Conservation (phyloP, 108 stramenopile genomes). For the Cyclostephanos tholiformis region DNA sequence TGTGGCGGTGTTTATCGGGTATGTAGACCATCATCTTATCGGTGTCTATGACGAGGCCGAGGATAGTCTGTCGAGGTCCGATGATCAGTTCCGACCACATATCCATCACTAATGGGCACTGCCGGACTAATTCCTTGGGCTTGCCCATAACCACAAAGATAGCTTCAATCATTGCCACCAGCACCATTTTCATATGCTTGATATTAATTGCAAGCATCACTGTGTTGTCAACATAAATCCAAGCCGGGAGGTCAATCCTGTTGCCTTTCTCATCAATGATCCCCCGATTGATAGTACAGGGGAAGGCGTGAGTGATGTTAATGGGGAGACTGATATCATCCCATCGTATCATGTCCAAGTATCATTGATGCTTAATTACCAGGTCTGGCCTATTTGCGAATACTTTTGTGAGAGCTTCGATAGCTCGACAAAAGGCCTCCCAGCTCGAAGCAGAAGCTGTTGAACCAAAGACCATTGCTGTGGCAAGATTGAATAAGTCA, state of each 20-base stretch:
- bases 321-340: neutral
- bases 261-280: no score
- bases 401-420: neutral
- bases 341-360: neutral
- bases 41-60: neutral
- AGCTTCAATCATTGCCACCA: constrained; percentile 21
- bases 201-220: neutral
- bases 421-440: neutral
- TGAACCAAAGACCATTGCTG: no score
- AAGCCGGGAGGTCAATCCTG: neutral
- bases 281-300: neutral
- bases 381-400: neutral
- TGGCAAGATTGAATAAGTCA: neutral
- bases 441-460: neutral
- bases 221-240: neutral
- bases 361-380: neutral
- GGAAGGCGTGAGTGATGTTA: neutral
- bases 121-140: neutral
- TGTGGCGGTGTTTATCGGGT: neutral
- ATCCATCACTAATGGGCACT: constrained; percentile 13
- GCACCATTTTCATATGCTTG: neutral
- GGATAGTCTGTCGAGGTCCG: neutral
- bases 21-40: neutral
- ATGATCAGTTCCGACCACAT: constrained; percentile 12
- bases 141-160: constrained; percentile 30